phyloP scores from a whole-genome alignment of 1,139 yeast species.

The Taiozyma onychis region DNA sequence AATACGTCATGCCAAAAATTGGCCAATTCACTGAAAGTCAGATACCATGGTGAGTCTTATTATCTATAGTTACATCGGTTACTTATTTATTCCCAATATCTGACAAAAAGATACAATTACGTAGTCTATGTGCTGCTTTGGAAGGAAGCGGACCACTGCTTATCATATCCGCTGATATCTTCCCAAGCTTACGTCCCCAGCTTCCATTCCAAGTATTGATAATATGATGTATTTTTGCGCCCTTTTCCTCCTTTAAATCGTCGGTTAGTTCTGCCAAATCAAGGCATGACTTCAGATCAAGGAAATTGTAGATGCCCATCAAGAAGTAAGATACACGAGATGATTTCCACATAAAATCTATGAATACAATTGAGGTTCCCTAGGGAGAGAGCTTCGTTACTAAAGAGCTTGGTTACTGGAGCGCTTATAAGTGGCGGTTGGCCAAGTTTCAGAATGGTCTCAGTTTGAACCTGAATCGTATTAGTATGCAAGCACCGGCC shows the following conservation, averaged over 20 bases:
- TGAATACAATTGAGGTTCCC: too few relatives aligned
- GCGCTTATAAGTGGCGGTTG: too few relatives aligned
- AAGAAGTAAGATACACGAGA: background rate
- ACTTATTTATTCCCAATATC: background rate
- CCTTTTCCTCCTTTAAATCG: background rate
- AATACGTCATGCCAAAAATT: slow-evolving; percentile 41
- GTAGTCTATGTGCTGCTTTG: too few relatives aligned
- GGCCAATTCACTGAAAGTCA: slow-evolving; percentile 34
- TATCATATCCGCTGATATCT: too few relatives aligned
- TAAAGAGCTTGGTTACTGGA: too few relatives aligned
- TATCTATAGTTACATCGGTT: slow-evolving; percentile 8
- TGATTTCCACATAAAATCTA: too few relatives aligned
- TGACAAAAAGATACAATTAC: background rate
- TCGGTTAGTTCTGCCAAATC: background rate
- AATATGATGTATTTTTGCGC: too few relatives aligned
- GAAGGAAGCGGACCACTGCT: too few relatives aligned
- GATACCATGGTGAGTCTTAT: slow-evolving; percentile 38
- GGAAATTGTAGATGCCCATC: background rate
- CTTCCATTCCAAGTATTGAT: too few relatives aligned
- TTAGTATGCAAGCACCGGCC: background rate
- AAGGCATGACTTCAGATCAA: background rate
- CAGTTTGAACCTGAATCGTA: background rate
- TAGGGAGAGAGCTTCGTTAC: too few relatives aligned
- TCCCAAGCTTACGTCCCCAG: too few relatives aligned
- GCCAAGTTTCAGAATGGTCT: too few relatives aligned